Percentiles rank a stretch among this genome's conserved stretches.
phyloP scores from a whole-genome alignment of 2,329 filamentous ascomycete species.

The Rhynchosporium secalis region DNA sequence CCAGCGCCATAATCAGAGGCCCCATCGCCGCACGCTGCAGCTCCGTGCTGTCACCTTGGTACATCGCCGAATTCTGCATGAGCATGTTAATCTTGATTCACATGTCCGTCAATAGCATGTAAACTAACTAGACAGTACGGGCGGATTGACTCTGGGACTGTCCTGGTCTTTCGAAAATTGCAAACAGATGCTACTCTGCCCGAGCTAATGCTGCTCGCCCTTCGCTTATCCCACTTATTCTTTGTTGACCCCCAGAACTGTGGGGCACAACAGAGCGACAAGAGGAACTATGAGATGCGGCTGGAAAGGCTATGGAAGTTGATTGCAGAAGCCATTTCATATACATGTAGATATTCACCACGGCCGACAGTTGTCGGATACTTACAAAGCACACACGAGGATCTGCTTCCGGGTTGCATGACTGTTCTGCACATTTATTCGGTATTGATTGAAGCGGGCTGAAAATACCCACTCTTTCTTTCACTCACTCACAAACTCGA shows the following conservation, averaged over 20 bases:
- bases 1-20: neutral
- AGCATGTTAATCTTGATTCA: conserved; percentile 7
- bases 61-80: conserved; percentile 10
- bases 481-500: neutral
- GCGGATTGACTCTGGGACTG: conserved; percentile 5
- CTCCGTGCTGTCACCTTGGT: conserved; percentile 6
- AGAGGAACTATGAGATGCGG: neutral
- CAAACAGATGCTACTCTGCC: conserved; percentile 1
- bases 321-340: neutral
- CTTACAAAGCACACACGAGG: conserved; percentile 5
- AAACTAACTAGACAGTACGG: neutral
- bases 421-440: neutral
- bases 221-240: conserved; percentile 7
- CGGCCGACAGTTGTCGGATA: conserved; percentile 1
- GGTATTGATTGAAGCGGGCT: conserved; percentile 14
- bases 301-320: conserved; percentile 1
- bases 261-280: neutral
- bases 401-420: conserved; percentile 13
- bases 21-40: conserved; percentile 5
- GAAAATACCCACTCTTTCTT: neutral
- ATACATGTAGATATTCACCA: conserved; percentile 1
- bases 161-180: conserved; percentile 1
- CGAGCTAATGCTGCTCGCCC: conserved; percentile 3
- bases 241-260: conserved; percentile 1
- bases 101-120: conserved; percentile 10